phyloP scores from a whole-genome alignment of 257 asterid genomes.

The Voacanga thouarsii region DNA sequence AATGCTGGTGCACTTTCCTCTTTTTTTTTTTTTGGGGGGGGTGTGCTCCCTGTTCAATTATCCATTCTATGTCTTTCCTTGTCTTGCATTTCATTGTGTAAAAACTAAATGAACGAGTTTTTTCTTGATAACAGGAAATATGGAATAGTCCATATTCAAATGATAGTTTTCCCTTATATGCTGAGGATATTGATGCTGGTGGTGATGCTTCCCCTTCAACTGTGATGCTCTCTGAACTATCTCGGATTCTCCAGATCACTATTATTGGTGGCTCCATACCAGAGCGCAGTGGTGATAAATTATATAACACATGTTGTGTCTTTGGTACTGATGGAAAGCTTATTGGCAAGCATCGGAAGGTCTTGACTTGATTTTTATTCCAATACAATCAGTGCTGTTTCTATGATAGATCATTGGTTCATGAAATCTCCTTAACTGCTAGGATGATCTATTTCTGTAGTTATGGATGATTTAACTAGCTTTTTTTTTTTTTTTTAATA shows the following conservation, averaged over 20 bases:
- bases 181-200: conserved; percentile 82
- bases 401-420: not conserved
- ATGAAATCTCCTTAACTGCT: conserved; percentile 5
- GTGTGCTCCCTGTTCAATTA: not conserved
- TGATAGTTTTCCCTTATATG: conserved; percentile 74
- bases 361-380: conserved; percentile 13
- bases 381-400: not conserved
- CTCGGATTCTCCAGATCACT: conserved; percentile 59
- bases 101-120: conserved; percentile 9
- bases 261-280: conserved; percentile 88
- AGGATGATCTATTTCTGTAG: conserved; percentile 9
- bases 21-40: too few species aligned
- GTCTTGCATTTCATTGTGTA: not conserved
- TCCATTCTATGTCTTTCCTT: not conserved
- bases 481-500: conserved; percentile 1
- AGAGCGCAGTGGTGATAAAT: conserved; percentile 57
- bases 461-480: conserved; percentile 10
- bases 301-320: conserved; percentile 77
- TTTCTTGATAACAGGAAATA: conserved; percentile 55
- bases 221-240: conserved; percentile 67
- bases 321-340: conserved; percentile 71
- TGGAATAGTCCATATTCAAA: conserved; percentile 89
- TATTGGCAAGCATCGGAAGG: conserved; percentile 80
- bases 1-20: not conserved
- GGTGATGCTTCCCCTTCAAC: conserved; percentile 68